Base-by-base conservation (phyloP, 805 yeast genomes). In the Komagataella mondaviorum region DNA sequence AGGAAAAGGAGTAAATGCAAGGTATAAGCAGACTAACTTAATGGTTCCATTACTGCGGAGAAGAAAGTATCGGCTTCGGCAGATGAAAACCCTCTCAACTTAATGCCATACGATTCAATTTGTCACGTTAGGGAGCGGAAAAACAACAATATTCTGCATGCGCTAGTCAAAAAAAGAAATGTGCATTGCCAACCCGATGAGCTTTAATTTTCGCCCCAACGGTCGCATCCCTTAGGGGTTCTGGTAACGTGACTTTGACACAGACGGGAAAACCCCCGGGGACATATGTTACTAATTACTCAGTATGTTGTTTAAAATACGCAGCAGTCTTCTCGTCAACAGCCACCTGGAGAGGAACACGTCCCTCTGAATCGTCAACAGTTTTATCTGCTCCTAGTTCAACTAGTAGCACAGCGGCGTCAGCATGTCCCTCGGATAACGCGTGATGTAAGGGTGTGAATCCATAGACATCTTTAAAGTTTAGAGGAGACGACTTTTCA, bases 371-470 rank as follows among this genome's bases (percentile, higher is more conserved):
- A 55, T 75, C 79, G 49, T 66, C 67, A 12, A 70, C 52, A 18
- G 60, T 64, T 8, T 71, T 63, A 56, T 85, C 88, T 0, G 96
- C 96, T 0, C 91, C 91, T 4, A 73, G 68, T 50, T 73, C 71
- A 1, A 82, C 80, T 48, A 90, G 66, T 39, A 70, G 59, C 1
- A 80, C 70, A 0, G 86, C 96, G 8, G 79, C 78, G 53, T 86
- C 96, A 1, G 84, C 89, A 58, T 82, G 83, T 0, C 96, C 96
- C 65, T 90, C 98, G 0, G 96, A 88, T 52, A 85, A 67, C 0
- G 97, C 96, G 65, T 88, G 95, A 63, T 88, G 96, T 54, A 91
- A 63, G 1, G 96, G 81, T 0, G 95, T 85, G 89, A 93, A 88
- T 0, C 95, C 93, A 51, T 74, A 73, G 10, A 57, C 56, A 60